Conservation (phyloP, 2,329 filamentous ascomycete genomes). For the Cryoendolithus antarcticus region DNA sequence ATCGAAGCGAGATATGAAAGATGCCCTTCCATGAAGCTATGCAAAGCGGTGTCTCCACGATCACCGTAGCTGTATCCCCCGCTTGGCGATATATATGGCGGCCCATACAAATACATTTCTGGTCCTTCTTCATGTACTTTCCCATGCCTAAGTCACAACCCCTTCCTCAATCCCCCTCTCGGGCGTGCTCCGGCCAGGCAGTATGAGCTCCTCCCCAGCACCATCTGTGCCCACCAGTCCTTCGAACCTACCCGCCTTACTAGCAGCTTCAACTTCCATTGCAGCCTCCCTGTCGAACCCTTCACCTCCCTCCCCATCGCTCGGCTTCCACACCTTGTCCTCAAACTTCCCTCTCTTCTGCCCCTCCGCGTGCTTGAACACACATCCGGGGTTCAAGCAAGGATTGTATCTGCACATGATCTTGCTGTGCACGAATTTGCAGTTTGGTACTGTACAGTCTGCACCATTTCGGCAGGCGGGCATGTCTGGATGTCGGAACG, state of each 20-base stretch:
- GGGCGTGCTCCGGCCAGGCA: slow-evolving; percentile 15
- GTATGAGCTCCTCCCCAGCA: slow-evolving; percentile 21
- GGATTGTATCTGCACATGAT: slow-evolving; percentile 83
- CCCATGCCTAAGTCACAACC: slow-evolving; percentile 3
- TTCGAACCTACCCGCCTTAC: slow-evolving; percentile 16
- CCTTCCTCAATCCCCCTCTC: slow-evolving; percentile 4
- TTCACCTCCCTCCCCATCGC: slow-evolving; percentile 34
- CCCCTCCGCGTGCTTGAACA: slow-evolving; percentile 82
- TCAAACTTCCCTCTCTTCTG: slow-evolving; percentile 70
- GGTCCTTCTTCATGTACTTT: too few species aligned
- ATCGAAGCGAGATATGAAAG: too few species aligned
- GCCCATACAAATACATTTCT: too few species aligned
- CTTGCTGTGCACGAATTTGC: slow-evolving; percentile 81
- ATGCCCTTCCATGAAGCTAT: too few species aligned
- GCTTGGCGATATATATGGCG: too few species aligned
- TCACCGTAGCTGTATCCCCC: too few species aligned
- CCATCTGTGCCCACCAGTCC: slow-evolving; percentile 14
- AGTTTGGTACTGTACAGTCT: slow-evolving; percentile 67
- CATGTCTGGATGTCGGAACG: slow-evolving; percentile 79
- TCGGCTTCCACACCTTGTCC: slow-evolving; percentile 74
- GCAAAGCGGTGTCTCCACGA: too few species aligned
- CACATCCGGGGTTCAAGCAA: slow-evolving; percentile 77
- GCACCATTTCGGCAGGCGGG: slow-evolving; percentile 83
- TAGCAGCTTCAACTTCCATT: slow-evolving; percentile 2
- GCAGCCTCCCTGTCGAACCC: slow-evolving; percentile 11